Conservation (phyloP, 768 basidiomycete species). For the Boletus insuetus region DNA sequence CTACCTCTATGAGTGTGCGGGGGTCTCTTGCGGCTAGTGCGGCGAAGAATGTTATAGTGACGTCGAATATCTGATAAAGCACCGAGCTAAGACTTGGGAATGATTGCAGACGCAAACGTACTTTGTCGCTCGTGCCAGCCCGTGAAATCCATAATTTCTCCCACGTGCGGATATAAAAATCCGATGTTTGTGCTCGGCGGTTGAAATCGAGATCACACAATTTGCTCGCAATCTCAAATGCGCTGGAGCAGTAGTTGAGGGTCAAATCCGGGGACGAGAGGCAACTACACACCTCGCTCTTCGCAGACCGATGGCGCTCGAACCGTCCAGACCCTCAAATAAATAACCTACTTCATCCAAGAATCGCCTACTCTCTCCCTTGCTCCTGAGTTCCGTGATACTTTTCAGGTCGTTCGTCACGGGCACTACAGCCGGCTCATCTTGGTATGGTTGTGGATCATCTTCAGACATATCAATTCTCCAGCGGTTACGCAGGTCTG, state of each 20-base stretch:
- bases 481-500: conserved; percentile 72
- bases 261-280: not conserved
- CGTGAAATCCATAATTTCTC: conserved; percentile 58
- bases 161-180: conserved; percentile 71
- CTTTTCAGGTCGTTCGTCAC: conserved; percentile 77
- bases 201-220: conserved; percentile 71
- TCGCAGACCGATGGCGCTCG: conserved; percentile 51
- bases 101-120: conserved; percentile 27
- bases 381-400: conserved; percentile 75
- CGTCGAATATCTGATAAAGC: conserved; percentile 57
- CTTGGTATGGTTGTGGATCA: conserved; percentile 45
- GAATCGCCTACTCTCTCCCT: conserved; percentile 78
- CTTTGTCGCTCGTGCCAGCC: conserved; percentile 60
- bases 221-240: conserved; percentile 72
- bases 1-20: conserved; percentile 53
- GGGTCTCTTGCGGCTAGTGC: conserved; percentile 62
- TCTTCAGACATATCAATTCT: conserved; percentile 80
- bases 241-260: conserved; percentile 41
- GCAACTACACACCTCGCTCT: conserved; percentile 56
- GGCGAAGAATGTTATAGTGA: conserved; percentile 58
- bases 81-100: not conserved
- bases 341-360: conserved; percentile 83
- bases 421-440: not conserved
- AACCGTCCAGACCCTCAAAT: conserved; percentile 70
- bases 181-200: conserved; percentile 76